Percentiles rank a stretch among this genome's conserved stretches.
These are phyloP conservation scores for Didymosphaeria variabile DNA, from an alignment of 2,329 filamentous ascomycete genomes.

Conservation along the genomic window DNA sequence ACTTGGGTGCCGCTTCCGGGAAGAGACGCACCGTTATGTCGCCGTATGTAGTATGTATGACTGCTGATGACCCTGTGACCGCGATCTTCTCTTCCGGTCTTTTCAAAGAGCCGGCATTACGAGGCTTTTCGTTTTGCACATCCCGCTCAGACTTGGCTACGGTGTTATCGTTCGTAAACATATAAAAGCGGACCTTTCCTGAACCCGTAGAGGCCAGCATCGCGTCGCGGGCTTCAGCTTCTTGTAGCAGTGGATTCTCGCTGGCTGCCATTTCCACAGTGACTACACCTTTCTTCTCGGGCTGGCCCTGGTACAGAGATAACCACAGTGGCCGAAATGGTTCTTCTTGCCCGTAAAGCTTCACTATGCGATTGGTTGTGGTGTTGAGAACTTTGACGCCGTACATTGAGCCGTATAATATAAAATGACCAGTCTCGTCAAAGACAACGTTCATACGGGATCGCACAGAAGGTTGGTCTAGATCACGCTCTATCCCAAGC, in stretches of 20 bases:
- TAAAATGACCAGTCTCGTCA: slow-evolving; percentile 94
- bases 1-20: slow-evolving; percentile 89
- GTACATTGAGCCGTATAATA: slow-evolving; percentile 90
- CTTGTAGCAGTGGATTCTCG: slow-evolving; percentile 88
- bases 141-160: slow-evolving; percentile 69
- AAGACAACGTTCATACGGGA: slow-evolving; percentile 87
- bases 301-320: slow-evolving; percentile 91
- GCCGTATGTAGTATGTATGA: slow-evolving; percentile 91
- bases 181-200: slow-evolving; percentile 92
- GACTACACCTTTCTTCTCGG: slow-evolving; percentile 90
- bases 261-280: slow-evolving; percentile 98
- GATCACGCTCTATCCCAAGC: slow-evolving; percentile 83
- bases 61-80: slow-evolving; percentile 79
- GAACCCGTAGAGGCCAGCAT: slow-evolving; percentile 86
- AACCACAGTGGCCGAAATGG: slow-evolving; percentile 84
- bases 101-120: slow-evolving; percentile 62
- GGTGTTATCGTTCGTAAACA: slow-evolving; percentile 92
- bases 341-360: slow-evolving; percentile 90
- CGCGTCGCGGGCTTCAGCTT: slow-evolving; percentile 89
- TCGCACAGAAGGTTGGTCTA: slow-evolving; percentile 74
- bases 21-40: slow-evolving; percentile 95
- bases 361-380: slow-evolving; percentile 89
- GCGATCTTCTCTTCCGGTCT: slow-evolving; percentile 66
- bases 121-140: slow-evolving; percentile 93
- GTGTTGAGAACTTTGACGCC: slow-evolving; percentile 97